These are phyloP conservation scores for Arthrobotrys conoides DNA, from an alignment of 2,329 filamentous ascomycete genomes.

Conservation along the genomic window DNA sequence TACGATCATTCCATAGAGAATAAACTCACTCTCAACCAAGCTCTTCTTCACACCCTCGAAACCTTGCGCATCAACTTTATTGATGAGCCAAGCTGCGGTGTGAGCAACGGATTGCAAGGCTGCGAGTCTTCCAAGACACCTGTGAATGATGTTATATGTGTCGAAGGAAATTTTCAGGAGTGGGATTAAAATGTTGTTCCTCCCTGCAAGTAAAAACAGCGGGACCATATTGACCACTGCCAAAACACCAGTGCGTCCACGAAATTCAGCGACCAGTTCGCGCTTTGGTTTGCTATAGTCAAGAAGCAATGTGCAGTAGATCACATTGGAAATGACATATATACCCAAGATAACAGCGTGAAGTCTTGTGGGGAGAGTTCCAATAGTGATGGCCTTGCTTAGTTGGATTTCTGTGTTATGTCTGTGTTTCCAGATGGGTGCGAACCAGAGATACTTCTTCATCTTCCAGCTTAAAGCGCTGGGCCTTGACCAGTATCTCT, in stretches of 20 bases:
- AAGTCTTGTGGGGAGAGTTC: slow-evolving; percentile 80
- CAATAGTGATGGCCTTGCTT: slow-evolving; percentile 77
- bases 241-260: slow-evolving; percentile 86
- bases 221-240: slow-evolving; percentile 92
- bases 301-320: slow-evolving; percentile 74
- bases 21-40: slow-evolving; percentile 75
- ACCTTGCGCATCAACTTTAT: slow-evolving; percentile 77
- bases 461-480: slow-evolving; percentile 49
- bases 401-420: slow-evolving; percentile 83
- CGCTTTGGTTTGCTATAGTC: slow-evolving; percentile 74
- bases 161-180: slow-evolving; percentile 92
- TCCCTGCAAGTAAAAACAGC: slow-evolving; percentile 86
- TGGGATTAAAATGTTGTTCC: slow-evolving; percentile 91
- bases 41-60: slow-evolving; percentile 73
- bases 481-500: slow-evolving; percentile 65
- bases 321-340: slow-evolving; percentile 75
- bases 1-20: slow-evolving; percentile 71
- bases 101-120: slow-evolving; percentile 79
- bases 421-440: slow-evolving; percentile 80
- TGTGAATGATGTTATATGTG: slow-evolving; percentile 91
- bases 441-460: slow-evolving; percentile 77
- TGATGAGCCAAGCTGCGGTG: slow-evolving; percentile 80
- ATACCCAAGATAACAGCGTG: slow-evolving; percentile 73
- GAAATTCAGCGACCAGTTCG: slow-evolving; percentile 82
- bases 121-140: slow-evolving; percentile 84